Percentiles rank a stretch among this genome's conserved stretches.
These are phyloP conservation scores for Terfezia boudieri DNA, from an alignment of 495 filamentous ascomycete genomes.

Conservation along the genomic window DNA sequence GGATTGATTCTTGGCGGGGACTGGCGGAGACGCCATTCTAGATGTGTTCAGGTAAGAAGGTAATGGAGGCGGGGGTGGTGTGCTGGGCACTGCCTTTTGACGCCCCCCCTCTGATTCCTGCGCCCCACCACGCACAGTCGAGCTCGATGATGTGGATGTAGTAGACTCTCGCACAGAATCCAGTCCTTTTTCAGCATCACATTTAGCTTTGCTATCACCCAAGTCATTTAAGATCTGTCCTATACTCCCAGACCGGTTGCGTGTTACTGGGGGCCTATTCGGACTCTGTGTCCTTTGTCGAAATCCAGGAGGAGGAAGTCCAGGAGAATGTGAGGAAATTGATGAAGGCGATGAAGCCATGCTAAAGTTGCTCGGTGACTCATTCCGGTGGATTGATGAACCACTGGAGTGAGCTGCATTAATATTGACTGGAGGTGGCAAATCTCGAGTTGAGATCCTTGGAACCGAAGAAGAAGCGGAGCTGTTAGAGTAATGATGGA, in stretches of 20 bases:
- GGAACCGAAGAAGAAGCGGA: not conserved
- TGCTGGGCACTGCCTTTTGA: not conserved
- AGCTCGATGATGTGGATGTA: slow-evolving; percentile 38
- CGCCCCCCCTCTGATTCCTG: not conserved
- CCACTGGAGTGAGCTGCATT: not conserved
- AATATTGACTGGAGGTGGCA: not conserved
- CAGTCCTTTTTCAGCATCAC: slow-evolving; percentile 25
- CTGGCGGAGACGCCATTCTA: not conserved
- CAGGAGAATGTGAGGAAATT: not conserved
- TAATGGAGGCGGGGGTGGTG: not conserved
- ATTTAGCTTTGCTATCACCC: slow-evolving; percentile 1
- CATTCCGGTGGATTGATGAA: not conserved
- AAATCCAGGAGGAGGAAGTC: not conserved
- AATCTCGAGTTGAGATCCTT: not conserved
- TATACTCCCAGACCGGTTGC: not conserved
- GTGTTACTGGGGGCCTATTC: not conserved
- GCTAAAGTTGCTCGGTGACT: not conserved
- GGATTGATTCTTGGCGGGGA: slow-evolving; percentile 3
- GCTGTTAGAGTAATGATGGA: not conserved
- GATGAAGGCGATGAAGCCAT: not conserved
- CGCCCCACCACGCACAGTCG: slow-evolving; percentile 28
- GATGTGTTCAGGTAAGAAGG: not conserved
- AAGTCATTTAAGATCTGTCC: not conserved
- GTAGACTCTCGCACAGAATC: slow-evolving; percentile 39
- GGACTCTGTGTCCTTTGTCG: not conserved